phyloP scores from a whole-genome alignment of 225 moss, liverwort and hornwort genomes.

The Marchantia paleacea region DNA sequence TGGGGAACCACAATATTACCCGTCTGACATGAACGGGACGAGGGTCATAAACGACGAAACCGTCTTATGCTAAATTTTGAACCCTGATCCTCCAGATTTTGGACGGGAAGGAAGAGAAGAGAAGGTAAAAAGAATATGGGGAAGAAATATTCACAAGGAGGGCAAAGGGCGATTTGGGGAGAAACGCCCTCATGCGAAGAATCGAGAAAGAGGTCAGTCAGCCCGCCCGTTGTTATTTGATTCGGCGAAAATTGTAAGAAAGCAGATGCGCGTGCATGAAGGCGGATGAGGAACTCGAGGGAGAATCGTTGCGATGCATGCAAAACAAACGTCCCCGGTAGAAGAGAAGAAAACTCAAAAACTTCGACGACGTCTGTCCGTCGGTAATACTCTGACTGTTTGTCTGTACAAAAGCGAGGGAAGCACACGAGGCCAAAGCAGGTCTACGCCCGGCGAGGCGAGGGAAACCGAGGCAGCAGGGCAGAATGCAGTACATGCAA shows the following conservation, averaged over 20 bases:
- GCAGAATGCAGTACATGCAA: not conserved
- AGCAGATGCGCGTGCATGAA: conserved; percentile 2
- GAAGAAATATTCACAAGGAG: not conserved
- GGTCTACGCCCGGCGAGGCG: not conserved
- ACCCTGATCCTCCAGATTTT: conserved; percentile 1
- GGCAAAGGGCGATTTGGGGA: not conserved
- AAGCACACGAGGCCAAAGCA: too few species aligned
- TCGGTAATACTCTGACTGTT: not conserved
- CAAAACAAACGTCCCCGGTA: not conserved
- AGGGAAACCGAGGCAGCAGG: not conserved
- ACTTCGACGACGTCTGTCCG: not conserved
- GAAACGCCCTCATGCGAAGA: not conserved
- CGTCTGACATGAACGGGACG: not conserved
- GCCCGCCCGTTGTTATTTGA: conserved; percentile 2
- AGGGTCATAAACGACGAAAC: not conserved
- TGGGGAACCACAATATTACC: not conserved
- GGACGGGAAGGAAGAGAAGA: not conserved
- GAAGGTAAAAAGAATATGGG: not conserved
- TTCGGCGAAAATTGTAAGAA: not conserved
- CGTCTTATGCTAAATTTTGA: not conserved
- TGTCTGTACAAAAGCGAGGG: not conserved
- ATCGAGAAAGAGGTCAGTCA: not conserved
- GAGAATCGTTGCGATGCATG: conserved; percentile 8
- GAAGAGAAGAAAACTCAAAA: not conserved
- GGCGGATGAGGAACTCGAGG: not conserved